A percentile compares a stretch with the other conserved stretches of the same genome.
Evolutionary conservation across 1,284 basidiomycete genomes (phyloP).

Genomic region (Cryptococcus floricola): DNA sequence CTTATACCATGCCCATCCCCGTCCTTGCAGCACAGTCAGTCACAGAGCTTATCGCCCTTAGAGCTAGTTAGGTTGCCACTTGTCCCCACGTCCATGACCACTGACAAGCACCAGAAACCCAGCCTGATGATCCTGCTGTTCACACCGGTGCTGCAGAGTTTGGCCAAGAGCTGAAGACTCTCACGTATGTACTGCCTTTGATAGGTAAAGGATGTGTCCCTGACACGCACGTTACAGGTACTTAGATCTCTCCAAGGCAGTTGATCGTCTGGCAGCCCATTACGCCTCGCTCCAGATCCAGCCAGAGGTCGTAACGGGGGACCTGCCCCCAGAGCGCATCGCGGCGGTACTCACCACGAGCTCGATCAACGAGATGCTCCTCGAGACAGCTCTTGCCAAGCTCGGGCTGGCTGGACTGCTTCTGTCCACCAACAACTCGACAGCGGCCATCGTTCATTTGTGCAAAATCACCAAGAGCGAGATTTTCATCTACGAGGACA

Average conservation of each 20-base stretch:
- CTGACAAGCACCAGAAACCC: constrained; percentile 21
- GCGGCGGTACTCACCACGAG: constrained; percentile 51
- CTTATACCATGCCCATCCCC: constrained; percentile 30
- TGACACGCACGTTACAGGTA: constrained; percentile 27
- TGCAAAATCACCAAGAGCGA: constrained; percentile 53
- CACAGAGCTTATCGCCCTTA: constrained; percentile 40
- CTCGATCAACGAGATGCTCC: constrained; percentile 52
- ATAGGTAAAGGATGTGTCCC: neutral
- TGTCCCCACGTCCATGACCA: too few species aligned
- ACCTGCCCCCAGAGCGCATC: constrained; percentile 43
- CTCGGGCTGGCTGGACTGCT: constrained; percentile 53
- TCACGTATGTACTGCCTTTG: constrained; percentile 31
- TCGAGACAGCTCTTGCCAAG: constrained; percentile 54
- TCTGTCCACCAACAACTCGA: constrained; percentile 58
- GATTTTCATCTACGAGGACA: constrained; percentile 54
- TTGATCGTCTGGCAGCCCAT: constrained; percentile 52
- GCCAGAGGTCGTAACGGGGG: constrained; percentile 6
- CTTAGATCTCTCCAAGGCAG: constrained; percentile 43
- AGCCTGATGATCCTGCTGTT: constrained; percentile 39
- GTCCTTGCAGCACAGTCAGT: constrained; percentile 37
- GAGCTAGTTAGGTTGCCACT: constrained; percentile 30
- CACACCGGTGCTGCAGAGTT: constrained; percentile 47
- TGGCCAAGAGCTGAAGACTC: constrained; percentile 39
- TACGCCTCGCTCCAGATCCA: constrained; percentile 39
- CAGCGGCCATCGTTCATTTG: constrained; percentile 58